Evolutionary conservation across 805 yeast species (phyloP), one percentile per base, ranked within the genome.

Genomic region (Scheffersomyces spartinae): DNA sequence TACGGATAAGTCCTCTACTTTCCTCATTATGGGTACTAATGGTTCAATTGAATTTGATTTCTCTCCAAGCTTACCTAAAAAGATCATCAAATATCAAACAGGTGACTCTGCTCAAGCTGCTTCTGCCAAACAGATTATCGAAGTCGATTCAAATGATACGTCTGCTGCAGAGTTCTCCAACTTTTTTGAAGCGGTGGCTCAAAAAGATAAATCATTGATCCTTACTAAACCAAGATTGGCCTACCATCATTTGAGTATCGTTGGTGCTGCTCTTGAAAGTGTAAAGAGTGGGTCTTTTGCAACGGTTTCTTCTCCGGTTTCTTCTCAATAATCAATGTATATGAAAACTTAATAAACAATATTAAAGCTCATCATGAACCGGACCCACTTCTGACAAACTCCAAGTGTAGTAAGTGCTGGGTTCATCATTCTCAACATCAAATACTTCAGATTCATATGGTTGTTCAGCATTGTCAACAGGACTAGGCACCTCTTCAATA

Each of bases 201-300:
- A 63, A 29, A 68, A 71, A 35, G 83, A 81, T 48, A 80, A 80
- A 53, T 42, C 58, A 3, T 35, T 69, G 28, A 52, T 77, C 26
- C 55, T 45, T 20, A 68, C 70, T 21, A 64, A 74, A n/a, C 94
- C 95, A 14, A 77, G 70, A 35, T 67, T 61, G 34, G 84, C 93
- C 5, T 86, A 80, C 74, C 95, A 86, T 52, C 97, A 88, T 52
- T 71, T 86, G 49, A 95, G 95, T 5, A 69, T 83, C 39, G 72
- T 88, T 30, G 94, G 72, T 29, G 97, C 95, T 15, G 80, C 82
- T 32, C 54, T 88, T 18, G 76, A 78, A 36, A 76, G 91, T 31
- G n/a, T n/a, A 7, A 7, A 12, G 12, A 20, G 21, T n/a, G n/a
- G n/a, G n/a, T n/a, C n/a, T n/a, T n/a, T n/a, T n/a, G n/a, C n/a